These are phyloP conservation scores for Colletotrichum spaethianum DNA, from an alignment of 2,329 filamentous ascomycete species.

Conservation along the genomic window DNA sequence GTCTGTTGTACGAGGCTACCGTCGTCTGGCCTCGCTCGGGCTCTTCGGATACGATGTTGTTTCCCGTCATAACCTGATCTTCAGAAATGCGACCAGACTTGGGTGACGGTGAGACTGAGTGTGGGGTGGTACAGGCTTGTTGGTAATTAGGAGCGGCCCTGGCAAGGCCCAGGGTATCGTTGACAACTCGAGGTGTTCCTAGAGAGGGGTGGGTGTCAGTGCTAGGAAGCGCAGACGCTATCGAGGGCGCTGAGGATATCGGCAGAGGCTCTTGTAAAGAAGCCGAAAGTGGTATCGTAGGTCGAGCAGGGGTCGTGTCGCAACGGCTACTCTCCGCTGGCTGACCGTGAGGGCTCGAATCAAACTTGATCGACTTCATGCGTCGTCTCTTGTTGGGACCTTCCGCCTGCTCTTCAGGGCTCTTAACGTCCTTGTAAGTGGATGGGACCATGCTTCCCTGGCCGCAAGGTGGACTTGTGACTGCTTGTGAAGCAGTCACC, in stretches of 20 bases:
- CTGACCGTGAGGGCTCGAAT: conserved; percentile 27
- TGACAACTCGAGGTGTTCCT: neutral
- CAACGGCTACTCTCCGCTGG: neutral
- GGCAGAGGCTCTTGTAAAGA: neutral
- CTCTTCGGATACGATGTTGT: neutral
- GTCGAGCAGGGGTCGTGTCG: neutral
- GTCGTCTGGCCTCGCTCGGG: neutral
- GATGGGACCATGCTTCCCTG: conserved; percentile 43
- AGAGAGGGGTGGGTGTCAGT: neutral
- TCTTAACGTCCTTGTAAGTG: conserved; percentile 33
- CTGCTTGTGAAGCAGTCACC: conserved; percentile 11
- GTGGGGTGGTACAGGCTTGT: neutral
- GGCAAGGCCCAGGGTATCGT: neutral
- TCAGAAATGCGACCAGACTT: neutral
- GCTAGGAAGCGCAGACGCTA: neutral
- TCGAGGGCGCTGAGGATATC: neutral
- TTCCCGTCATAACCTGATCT: neutral
- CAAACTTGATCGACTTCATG: conserved; percentile 47
- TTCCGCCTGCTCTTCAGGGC: conserved; percentile 8
- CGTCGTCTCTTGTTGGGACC: conserved; percentile 40
- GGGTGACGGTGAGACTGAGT: neutral
- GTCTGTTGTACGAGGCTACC: neutral
- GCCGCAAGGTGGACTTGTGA: conserved; percentile 44
- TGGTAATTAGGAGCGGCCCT: neutral
- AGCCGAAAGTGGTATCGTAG: conserved; percentile 13